phyloP scores from a whole-genome alignment of 805 yeast species.

The Priceomyces melissophilus region DNA sequence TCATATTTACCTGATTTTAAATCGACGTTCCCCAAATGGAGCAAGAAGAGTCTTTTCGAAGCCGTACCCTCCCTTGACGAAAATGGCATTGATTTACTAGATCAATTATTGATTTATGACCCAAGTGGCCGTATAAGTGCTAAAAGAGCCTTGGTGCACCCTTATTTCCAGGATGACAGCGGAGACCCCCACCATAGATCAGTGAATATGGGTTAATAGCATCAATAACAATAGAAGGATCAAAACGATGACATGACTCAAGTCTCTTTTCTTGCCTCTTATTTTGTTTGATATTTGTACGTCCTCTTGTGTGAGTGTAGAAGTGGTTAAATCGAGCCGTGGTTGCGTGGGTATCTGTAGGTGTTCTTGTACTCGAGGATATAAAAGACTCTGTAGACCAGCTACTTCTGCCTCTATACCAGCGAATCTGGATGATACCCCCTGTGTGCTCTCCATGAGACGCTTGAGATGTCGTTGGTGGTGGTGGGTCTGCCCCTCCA shows the following conservation, averaged over 20 bases:
- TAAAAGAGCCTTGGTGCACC: constrained; percentile 85
- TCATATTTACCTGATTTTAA: constrained; percentile 88
- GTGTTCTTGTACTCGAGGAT: too few relatives aligned
- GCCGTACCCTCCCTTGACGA: constrained; percentile 76
- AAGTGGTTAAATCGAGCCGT: not conserved
- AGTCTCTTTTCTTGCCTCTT: not conserved
- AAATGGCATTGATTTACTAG: constrained; percentile 80
- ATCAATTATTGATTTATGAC: constrained; percentile 78
- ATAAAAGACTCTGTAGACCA: too few relatives aligned
- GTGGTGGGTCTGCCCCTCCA: constrained; percentile 3
- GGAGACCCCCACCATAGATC: constrained; percentile 35
- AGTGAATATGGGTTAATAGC: constrained; percentile 34
- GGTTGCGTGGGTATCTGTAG: not conserved
- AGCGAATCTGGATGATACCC: too few relatives aligned
- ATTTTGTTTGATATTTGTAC: not conserved
- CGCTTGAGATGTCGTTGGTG: too few relatives aligned
- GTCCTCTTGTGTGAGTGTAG: constrained; percentile 1
- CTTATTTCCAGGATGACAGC: constrained; percentile 68
- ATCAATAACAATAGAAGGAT: not conserved
- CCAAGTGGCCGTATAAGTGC: constrained; percentile 94
- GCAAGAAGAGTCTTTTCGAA: constrained; percentile 63
- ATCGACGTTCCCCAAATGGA: constrained; percentile 90
- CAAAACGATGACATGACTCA: too few relatives aligned
- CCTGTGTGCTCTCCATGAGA: too few relatives aligned
- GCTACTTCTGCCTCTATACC: too few relatives aligned